Conservation (phyloP, 441 rosid species). For the Pelargonium cotyledonis region DNA sequence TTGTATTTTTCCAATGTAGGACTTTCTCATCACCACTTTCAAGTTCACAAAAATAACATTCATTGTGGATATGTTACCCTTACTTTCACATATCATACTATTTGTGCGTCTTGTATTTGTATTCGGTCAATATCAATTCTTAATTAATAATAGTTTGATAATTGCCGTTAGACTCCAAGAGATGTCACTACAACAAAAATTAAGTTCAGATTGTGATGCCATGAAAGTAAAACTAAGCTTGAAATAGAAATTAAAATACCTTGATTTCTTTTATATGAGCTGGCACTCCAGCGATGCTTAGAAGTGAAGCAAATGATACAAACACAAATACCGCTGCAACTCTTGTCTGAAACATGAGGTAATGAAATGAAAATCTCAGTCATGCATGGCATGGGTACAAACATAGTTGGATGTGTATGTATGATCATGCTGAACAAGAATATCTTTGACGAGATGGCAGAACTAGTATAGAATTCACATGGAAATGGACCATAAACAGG, state of each 20-base stretch:
- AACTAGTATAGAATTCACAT: background rate
- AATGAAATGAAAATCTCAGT: constrained; percentile 14
- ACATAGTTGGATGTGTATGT: background rate
- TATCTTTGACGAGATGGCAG: background rate
- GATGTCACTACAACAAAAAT: background rate
- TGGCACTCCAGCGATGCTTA: constrained; percentile 79
- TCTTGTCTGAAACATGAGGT: constrained; percentile 57
- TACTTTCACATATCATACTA: too few species aligned
- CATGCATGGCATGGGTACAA: background rate
- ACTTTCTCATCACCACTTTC: too few species aligned
- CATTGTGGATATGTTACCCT: too few species aligned
- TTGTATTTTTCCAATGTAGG: too few species aligned
- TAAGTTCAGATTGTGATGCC: background rate
- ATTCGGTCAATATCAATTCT: too few species aligned
- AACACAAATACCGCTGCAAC: constrained; percentile 82
- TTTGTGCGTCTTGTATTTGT: too few species aligned
- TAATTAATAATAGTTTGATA: too few species aligned
- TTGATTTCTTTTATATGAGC: constrained; percentile 69
- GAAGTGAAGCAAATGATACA: constrained; percentile 80
- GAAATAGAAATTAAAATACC: constrained; percentile 35
- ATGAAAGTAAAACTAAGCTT: background rate
- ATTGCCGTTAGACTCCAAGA: background rate
- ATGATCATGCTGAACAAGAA: background rate
- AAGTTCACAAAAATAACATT: too few species aligned
- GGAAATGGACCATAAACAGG: background rate